Base-by-base conservation (phyloP, 2,329 filamentous ascomycete genomes). In the Fusarium musae region DNA sequence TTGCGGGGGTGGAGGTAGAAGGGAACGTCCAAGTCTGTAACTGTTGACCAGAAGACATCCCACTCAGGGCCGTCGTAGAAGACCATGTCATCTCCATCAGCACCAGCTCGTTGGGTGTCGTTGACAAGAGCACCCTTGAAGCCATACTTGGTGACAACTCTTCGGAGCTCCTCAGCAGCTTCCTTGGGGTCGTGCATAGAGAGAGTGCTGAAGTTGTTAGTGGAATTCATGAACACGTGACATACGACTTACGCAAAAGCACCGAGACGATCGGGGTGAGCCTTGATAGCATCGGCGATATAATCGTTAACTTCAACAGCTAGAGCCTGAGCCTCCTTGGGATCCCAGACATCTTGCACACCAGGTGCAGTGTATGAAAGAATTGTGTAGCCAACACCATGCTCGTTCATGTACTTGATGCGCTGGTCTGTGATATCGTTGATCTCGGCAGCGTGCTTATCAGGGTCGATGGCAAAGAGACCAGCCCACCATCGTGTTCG, bases 81-180 rank as follows among this genome's bases (percentile, higher is more conserved):
- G 78, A 92, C 82, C 83, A 90, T 87, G 30, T 86, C 85, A 63
- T 91, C 88, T 42, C 89, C 89, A 64, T 90, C 87, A 0, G 82
- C 70, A 6, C 89, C 89, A 21, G 88, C 84, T 34, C 87, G 86
- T 76, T 92, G 90, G 5, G 85, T 88, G 77, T 91, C 88, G 75
- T 91, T 91, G 50, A 92, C 85, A 9, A 92, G 80, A 7, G 85
- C 89, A 6, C 90, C 90, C 67, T 89, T 86, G 82, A 92, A 92
- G n/a, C 89, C 89, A 54, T 87, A 82, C 66, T 90, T 79, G 4
- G 82, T 86, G 9, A 92, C 87, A 58, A 86, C 89, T 57, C 88
- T 83, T 49, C 79, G 78, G 5, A 90, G 82, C 69, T 90, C 88
- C 6, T 79, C 80, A 4, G 84, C 84, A 13, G 88, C 88, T 60